phyloP scores from a whole-genome alignment of 768 basidiomycete species.

The Erythrobasidium yunnanense region DNA sequence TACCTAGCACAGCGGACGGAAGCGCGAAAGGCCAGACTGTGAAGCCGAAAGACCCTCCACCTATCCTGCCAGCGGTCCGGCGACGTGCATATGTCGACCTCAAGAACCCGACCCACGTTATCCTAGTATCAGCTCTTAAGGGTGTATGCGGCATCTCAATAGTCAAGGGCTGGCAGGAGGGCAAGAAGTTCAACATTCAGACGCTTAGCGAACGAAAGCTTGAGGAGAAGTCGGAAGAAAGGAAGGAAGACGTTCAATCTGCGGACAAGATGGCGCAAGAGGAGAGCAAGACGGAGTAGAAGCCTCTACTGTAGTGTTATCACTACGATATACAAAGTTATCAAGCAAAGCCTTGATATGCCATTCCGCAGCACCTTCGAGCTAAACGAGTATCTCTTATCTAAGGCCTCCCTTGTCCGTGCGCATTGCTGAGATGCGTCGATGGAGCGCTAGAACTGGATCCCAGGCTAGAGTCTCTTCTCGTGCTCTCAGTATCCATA shows the following conservation, averaged over 20 bases:
- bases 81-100: conserved; percentile 7
- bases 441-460: neutral
- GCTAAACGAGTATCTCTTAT: neutral
- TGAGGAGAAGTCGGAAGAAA: neutral
- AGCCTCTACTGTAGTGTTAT: neutral
- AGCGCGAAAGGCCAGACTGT: neutral
- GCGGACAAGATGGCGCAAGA: too few species aligned
- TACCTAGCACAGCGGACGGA: neutral
- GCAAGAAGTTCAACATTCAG: conserved; percentile 15
- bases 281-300: neutral
- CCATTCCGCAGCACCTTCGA: neutral
- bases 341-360: neutral
- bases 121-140: conserved; percentile 11
- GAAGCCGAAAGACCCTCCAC: neutral
- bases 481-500: too few species aligned
- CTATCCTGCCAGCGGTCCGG: neutral
- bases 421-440: neutral
- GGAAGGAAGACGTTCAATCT: neutral
- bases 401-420: neutral
- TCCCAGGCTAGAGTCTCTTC: neutral
- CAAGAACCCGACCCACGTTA: conserved; percentile 22
- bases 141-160: conserved; percentile 15
- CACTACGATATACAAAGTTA: neutral
- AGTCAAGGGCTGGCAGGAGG: conserved; percentile 7
- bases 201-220: neutral